These are phyloP conservation scores for Ogataea polymorpha DNA, from an alignment of 805 yeast species.

Conservation along the genomic window DNA sequence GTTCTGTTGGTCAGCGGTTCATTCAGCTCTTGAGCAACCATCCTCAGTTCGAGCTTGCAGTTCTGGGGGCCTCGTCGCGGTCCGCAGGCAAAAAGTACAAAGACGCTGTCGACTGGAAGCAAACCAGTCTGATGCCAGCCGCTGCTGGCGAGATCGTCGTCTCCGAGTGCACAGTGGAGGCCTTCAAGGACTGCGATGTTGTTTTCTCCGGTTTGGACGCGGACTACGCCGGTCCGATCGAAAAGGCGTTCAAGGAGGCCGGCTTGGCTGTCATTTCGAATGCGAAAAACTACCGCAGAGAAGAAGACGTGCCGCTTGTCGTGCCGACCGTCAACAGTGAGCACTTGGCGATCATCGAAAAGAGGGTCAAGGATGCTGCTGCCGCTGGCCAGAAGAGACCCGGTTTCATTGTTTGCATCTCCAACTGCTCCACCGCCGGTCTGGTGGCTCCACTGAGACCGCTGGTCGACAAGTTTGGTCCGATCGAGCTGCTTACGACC, in stretches of 20 bases:
- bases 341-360: slow-evolving; percentile 72
- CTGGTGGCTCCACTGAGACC: slow-evolving; percentile 96
- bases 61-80: slow-evolving; percentile 88
- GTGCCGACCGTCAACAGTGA: slow-evolving; percentile 95
- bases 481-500: slow-evolving; percentile 79
- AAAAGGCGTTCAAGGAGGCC: slow-evolving; percentile 73
- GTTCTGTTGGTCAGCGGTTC: slow-evolving; percentile 96
- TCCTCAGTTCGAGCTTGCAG: slow-evolving; percentile 83
- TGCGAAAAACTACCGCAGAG: slow-evolving; percentile 95
- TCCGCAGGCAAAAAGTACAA: slow-evolving; percentile 87
- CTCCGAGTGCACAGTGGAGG: slow-evolving; percentile 70
- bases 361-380: slow-evolving; percentile 52
- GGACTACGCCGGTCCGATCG: slow-evolving; percentile 90
- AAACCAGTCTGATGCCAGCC: slow-evolving; percentile 77
- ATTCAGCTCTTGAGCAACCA: slow-evolving; percentile 79
- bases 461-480: slow-evolving; percentile 86
- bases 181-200: slow-evolving; percentile 85
- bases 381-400: slow-evolving; percentile 54
- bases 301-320: slow-evolving; percentile 79
- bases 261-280: slow-evolving; percentile 88
- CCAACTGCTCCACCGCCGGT: slow-evolving; percentile 98
- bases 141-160: slow-evolving; percentile 61
- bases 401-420: slow-evolving; percentile 90
- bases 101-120: slow-evolving; percentile 93
- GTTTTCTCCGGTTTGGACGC: slow-evolving; percentile 95